These are phyloP conservation scores for Orbilia brochopaga DNA, from an alignment of 2,329 filamentous ascomycete genomes.

Conservation along the genomic window DNA sequence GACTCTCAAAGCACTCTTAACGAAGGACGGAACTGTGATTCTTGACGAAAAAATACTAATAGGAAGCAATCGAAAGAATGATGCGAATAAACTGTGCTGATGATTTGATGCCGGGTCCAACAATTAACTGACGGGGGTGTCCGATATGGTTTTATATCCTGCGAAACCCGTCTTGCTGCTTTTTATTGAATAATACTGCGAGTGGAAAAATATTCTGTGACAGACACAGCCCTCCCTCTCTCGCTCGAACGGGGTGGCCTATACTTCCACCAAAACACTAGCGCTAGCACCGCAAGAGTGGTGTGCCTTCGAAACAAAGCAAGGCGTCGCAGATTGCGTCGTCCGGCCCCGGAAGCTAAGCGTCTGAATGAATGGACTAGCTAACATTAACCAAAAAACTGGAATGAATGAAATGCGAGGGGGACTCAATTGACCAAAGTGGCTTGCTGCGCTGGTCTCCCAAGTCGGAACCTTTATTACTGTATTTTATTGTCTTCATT, in stretches of 20 bases:
- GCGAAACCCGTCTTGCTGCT: background rate
- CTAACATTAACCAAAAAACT: background rate
- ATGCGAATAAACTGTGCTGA: background rate
- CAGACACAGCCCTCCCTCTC: conserved; percentile 5
- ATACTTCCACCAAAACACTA: conserved; percentile 26
- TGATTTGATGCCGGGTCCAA: background rate
- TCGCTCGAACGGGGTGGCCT: background rate
- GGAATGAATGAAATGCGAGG: conserved; percentile 2
- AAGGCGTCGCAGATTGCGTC: conserved; percentile 44
- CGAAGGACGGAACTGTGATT: conserved; percentile 8
- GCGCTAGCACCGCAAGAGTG: conserved; percentile 12
- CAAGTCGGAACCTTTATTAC: background rate
- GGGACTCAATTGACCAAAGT: too few relatives aligned
- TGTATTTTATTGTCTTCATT: background rate
- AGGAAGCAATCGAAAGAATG: background rate
- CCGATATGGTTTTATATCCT: conserved; percentile 2
- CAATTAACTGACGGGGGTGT: background rate
- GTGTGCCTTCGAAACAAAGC: conserved; percentile 50
- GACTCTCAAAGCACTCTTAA: conserved; percentile 9
- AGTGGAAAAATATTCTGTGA: conserved; percentile 1
- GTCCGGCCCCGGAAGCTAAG: conserved; percentile 14
- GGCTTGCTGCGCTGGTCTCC: background rate
- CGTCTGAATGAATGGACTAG: conserved; percentile 11
- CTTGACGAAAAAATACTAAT: too few relatives aligned
- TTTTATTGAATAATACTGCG: background rate